A percentile compares a stretch with the other conserved stretches of the same genome.
Evolutionary conservation across 2,329 filamentous ascomycete genomes (phyloP).

Genomic region (Fusarium musae): DNA sequence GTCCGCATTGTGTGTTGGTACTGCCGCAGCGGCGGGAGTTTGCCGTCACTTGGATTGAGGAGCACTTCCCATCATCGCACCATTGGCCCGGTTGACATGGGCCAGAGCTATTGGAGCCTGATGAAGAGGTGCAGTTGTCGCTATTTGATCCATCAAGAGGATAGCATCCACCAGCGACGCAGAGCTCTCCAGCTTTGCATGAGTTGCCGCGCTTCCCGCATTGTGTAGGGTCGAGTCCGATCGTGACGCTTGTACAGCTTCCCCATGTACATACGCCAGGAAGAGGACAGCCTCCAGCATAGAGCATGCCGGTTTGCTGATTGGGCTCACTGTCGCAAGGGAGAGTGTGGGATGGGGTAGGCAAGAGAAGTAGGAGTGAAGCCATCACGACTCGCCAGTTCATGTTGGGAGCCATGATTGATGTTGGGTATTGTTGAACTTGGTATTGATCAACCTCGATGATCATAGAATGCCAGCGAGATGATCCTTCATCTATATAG

Average conservation of each 20-base stretch:
- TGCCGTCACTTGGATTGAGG: conserved; percentile 21
- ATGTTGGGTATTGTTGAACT: background rate
- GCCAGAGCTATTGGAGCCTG: background rate
- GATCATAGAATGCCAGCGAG: background rate
- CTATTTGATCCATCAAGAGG: conserved; percentile 10
- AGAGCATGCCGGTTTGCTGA: conserved; percentile 5
- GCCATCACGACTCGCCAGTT: conserved; percentile 19
- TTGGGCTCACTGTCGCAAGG: background rate
- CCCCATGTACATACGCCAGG: conserved; percentile 30
- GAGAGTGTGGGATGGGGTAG: background rate
- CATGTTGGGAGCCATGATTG: conserved; percentile 18
- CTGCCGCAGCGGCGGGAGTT: conserved; percentile 25
- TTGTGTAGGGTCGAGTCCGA: conserved; percentile 24
- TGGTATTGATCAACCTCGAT: conserved; percentile 19
- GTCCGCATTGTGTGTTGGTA: background rate
- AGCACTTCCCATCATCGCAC: conserved; percentile 27
- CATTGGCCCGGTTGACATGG: conserved; percentile 27
- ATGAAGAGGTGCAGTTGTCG: background rate
- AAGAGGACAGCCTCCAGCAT: conserved; percentile 29
- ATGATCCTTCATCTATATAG: conserved; percentile 21
- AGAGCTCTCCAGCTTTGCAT: conserved; percentile 32
- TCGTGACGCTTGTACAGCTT: conserved; percentile 29
- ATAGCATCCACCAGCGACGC: conserved; percentile 26
- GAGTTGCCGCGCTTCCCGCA: conserved; percentile 24
- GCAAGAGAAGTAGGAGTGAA: background rate